Evolutionary conservation across 768 basidiomycete species (phyloP).

Genomic region (Terana coerulea): DNA sequence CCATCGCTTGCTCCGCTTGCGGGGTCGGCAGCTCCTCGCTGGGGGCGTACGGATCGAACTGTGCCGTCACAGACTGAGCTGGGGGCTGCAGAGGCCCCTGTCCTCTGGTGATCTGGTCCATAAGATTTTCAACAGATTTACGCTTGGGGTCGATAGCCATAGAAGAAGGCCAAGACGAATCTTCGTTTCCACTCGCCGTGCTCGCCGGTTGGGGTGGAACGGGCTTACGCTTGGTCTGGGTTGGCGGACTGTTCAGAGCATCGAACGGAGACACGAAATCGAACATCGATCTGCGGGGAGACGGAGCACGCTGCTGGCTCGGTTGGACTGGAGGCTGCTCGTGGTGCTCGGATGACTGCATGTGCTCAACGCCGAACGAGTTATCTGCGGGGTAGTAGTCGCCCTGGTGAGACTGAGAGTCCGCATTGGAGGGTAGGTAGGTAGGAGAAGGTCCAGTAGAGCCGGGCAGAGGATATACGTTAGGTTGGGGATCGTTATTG

Average conservation of each 20-base stretch:
- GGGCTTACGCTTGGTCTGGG: conserved; percentile 64
- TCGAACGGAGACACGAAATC: conserved; percentile 85
- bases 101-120: conserved; percentile 64
- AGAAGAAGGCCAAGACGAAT: conserved; percentile 46
- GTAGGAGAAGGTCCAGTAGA: conserved; percentile 22
- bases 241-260: conserved; percentile 52
- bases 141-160: conserved; percentile 55
- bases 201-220: conserved; percentile 41
- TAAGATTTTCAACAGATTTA: conserved; percentile 78
- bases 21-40: conserved; percentile 26
- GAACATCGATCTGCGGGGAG: conserved; percentile 80
- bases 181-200: conserved; percentile 48
- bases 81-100: conserved; percentile 30
- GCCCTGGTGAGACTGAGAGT: conserved; percentile 17
- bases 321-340: conserved; percentile 9
- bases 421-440: conserved; percentile 17
- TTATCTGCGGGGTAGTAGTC: conserved; percentile 16
- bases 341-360: conserved; percentile 8
- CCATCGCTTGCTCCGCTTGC: conserved; percentile 34
- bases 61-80: conserved; percentile 19
- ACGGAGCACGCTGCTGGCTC: conserved; percentile 44
- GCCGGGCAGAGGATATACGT: conserved; percentile 12
- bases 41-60: conserved; percentile 28
- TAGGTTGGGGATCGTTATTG: conserved; percentile 7
- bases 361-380: conserved; percentile 17